These are phyloP conservation scores for Cercospora zeae-maydis DNA, from an alignment of 2,329 filamentous ascomycete species.

Conservation along the genomic window DNA sequence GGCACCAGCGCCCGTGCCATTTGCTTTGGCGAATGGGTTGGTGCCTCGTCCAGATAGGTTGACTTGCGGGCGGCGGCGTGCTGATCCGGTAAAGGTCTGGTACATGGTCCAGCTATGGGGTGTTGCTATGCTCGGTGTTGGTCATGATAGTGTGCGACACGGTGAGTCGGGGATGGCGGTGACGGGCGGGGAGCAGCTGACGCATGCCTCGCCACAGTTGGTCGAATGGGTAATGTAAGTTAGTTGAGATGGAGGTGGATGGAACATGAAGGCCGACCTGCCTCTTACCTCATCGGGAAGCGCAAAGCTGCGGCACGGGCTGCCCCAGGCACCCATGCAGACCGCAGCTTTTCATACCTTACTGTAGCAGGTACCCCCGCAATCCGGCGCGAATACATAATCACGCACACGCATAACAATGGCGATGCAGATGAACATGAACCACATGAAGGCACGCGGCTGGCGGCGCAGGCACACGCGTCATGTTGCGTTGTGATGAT, in stretches of 20 bases:
- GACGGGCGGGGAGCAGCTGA: not conserved
- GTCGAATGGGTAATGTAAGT: not conserved
- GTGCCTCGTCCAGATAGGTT: slow-evolving; percentile 78
- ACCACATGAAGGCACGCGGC: too few relatives aligned
- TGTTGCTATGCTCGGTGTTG: not conserved
- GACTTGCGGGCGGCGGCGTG: slow-evolving; percentile 81
- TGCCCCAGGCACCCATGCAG: not conserved
- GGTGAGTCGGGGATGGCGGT: not conserved
- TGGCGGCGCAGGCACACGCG: too few relatives aligned
- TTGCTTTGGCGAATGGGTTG: slow-evolving; percentile 68
- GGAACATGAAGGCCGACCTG: not conserved
- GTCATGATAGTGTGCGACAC: not conserved
- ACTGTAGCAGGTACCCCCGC: too few relatives aligned
- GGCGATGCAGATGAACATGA: too few relatives aligned
- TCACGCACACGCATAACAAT: too few relatives aligned
- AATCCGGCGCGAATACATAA: too few relatives aligned
- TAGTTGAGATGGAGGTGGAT: slow-evolving; percentile 8
- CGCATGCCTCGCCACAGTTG: not conserved
- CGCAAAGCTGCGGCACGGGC: not conserved
- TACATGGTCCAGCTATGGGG: slow-evolving; percentile 60
- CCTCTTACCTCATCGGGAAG: slow-evolving; percentile 8
- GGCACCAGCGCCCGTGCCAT: slow-evolving; percentile 45
- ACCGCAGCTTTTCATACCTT: not conserved
- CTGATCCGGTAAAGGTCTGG: slow-evolving; percentile 83
- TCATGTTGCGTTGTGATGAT: too few relatives aligned